Evolutionary conservation across 2,329 filamentous ascomycete species (phyloP).

Genomic region (Escovopsis sp.): DNA sequence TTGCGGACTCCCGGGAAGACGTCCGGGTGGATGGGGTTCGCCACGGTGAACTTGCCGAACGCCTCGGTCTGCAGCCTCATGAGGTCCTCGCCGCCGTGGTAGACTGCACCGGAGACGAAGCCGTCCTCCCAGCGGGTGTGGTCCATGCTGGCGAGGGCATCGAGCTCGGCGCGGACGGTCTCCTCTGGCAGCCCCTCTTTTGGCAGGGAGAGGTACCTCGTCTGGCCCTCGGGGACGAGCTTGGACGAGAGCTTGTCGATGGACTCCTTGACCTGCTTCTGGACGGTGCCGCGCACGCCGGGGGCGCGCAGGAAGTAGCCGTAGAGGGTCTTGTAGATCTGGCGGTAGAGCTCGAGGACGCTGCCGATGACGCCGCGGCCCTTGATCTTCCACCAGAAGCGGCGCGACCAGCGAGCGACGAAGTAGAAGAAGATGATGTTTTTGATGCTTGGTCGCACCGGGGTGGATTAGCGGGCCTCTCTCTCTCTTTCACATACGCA

Average conservation of each 20-base stretch:
- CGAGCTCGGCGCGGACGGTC: constrained; percentile 64
- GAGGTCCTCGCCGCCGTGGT: constrained; percentile 78
- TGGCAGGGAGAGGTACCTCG: constrained; percentile 61
- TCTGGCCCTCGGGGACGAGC: constrained; percentile 60
- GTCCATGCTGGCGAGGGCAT: constrained; percentile 67
- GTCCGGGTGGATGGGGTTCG: constrained; percentile 94
- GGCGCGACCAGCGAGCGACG: constrained; percentile 67
- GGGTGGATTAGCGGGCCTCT: neutral
- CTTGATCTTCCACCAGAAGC: constrained; percentile 68
- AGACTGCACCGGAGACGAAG: constrained; percentile 84
- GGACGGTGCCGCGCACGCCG: constrained; percentile 72
- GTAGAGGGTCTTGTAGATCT: constrained; percentile 60
- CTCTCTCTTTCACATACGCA: neutral
- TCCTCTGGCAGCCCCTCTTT: constrained; percentile 73
- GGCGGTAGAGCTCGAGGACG: constrained; percentile 56
- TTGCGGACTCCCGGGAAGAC: constrained; percentile 96
- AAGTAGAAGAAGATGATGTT: constrained; percentile 80
- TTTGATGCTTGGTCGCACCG: constrained; percentile 20
- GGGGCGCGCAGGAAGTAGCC: constrained; percentile 75
- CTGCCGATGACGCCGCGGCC: constrained; percentile 80
- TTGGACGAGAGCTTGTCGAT: constrained; percentile 71
- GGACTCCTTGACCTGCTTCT: constrained; percentile 68
- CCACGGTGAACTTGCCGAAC: constrained; percentile 84
- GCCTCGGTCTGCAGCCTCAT: constrained; percentile 80
- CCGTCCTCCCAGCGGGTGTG: constrained; percentile 97